Evolutionary conservation across 2,329 filamentous ascomycete genomes (phyloP).

Genomic region (Verticillium longisporum): DNA sequence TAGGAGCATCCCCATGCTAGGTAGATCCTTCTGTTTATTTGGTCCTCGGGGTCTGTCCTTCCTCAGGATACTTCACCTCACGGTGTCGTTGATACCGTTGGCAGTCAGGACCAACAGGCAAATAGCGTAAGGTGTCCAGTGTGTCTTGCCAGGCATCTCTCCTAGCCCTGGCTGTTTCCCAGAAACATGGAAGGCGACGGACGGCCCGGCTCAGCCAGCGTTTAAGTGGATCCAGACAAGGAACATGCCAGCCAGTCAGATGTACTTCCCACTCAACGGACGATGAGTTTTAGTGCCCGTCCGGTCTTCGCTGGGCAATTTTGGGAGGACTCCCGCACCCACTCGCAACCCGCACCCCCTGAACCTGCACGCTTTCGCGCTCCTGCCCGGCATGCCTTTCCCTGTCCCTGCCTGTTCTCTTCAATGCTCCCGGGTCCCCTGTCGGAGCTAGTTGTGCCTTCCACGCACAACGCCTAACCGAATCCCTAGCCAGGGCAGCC

Average conservation of each 20-base stretch:
- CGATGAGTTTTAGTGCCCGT: slow-evolving; percentile 5
- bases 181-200: background rate
- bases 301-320: slow-evolving; percentile 2
- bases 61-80: background rate
- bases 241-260: background rate
- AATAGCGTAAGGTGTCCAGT: background rate
- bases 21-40: background rate
- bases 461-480: background rate
- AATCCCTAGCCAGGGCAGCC: too few relatives aligned
- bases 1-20: background rate
- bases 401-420: background rate
- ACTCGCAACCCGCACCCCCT: background rate
- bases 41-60: background rate
- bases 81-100: background rate
- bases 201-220: background rate
- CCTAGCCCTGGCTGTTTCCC: background rate
- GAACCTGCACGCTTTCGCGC: background rate
- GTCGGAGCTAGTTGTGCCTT: background rate
- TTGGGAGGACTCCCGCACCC: slow-evolving; percentile 1
- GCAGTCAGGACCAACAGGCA: background rate
- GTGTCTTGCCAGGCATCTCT: background rate
- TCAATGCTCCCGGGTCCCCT: background rate
- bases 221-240: background rate
- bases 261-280: background rate
- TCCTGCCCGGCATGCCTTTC: background rate